These are phyloP conservation scores for Salvia hispanica DNA, from an alignment of 257 asterid genomes.

Conservation along the genomic window DNA sequence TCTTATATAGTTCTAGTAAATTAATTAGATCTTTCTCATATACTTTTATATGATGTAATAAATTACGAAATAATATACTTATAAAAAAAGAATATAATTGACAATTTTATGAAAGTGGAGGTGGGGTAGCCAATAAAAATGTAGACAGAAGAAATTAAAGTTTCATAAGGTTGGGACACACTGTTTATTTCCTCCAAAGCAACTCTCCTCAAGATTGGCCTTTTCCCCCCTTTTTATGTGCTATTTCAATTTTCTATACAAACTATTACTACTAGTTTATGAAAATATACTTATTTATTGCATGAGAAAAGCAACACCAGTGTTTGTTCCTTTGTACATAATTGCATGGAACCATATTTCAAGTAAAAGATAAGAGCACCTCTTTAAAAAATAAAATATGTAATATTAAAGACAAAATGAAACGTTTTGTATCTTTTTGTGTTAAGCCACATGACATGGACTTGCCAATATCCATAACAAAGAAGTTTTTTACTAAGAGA, in stretches of 20 bases:
- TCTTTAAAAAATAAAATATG: background rate
- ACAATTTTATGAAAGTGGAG: background rate
- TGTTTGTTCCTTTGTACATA: background rate
- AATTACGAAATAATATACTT: too few species aligned
- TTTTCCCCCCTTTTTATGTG: slow-evolving; percentile 28
- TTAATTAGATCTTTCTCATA: too few species aligned
- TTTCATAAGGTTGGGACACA: slow-evolving; percentile 36
- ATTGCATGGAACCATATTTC: background rate
- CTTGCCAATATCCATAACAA: background rate
- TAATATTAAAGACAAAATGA: background rate
- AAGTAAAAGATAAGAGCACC: too few species aligned
- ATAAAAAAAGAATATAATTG: too few species aligned
- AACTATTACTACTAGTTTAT: background rate
- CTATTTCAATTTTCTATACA: slow-evolving; percentile 19
- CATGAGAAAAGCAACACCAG: background rate
- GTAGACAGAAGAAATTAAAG: slow-evolving; percentile 25
- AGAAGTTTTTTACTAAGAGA: too few species aligned
- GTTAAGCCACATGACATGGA: background rate
- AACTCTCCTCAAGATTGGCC: slow-evolving; percentile 22
- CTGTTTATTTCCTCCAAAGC: slow-evolving; percentile 38
- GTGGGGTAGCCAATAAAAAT: slow-evolving; percentile 7
- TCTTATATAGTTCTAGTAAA: too few species aligned
- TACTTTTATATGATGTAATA: too few species aligned
- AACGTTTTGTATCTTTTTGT: background rate
- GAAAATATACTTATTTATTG: background rate